A percentile compares a stretch with the other conserved stretches of the same genome.
These are phyloP conservation scores for Candida sphagnicola DNA, from an alignment of 805 yeast genomes.

Conservation along the genomic window DNA sequence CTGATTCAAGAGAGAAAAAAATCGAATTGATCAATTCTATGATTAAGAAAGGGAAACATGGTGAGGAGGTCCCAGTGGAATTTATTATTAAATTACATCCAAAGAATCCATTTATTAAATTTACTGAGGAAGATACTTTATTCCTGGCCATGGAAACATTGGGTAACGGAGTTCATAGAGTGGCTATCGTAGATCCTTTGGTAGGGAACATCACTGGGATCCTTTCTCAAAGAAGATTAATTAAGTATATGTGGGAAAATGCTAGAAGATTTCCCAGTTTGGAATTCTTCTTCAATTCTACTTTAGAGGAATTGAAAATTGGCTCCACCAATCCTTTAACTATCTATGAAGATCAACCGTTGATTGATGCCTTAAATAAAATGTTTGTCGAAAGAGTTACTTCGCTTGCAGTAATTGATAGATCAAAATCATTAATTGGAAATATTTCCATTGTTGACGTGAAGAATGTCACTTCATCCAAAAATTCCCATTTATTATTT, in stretches of 20 bases:
- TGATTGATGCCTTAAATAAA: constrained; percentile 79
- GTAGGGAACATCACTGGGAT: constrained; percentile 63
- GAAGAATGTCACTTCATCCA: constrained; percentile 77
- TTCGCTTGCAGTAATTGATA: constrained; percentile 89
- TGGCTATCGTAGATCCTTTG: constrained; percentile 61
- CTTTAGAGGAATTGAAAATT: constrained; percentile 69
- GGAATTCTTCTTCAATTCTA: constrained; percentile 66
- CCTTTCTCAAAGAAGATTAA: constrained; percentile 83
- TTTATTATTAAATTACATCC: constrained; percentile 82
- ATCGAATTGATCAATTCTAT: constrained; percentile 39
- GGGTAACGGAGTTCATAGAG: constrained; percentile 94
- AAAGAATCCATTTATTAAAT: constrained; percentile 81
- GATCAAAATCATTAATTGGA: constrained; percentile 71
- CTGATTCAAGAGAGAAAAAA: constrained; percentile 22
- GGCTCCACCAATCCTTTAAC: constrained; percentile 72
- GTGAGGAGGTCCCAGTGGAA: constrained; percentile 87
- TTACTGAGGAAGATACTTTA: constrained; percentile 65
- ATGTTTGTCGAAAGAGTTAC: constrained; percentile 85
- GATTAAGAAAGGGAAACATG: constrained; percentile 67
- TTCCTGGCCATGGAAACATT: constrained; percentile 76
- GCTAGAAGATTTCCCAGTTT: constrained; percentile 80
- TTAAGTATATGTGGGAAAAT: constrained; percentile 87
- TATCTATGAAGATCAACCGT: constrained; percentile 79
- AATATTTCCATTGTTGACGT: constrained; percentile 95
- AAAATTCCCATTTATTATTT: constrained; percentile 78